Base-by-base conservation (phyloP, 768 basidiomycete genomes). In the Pluteus cervinus region DNA sequence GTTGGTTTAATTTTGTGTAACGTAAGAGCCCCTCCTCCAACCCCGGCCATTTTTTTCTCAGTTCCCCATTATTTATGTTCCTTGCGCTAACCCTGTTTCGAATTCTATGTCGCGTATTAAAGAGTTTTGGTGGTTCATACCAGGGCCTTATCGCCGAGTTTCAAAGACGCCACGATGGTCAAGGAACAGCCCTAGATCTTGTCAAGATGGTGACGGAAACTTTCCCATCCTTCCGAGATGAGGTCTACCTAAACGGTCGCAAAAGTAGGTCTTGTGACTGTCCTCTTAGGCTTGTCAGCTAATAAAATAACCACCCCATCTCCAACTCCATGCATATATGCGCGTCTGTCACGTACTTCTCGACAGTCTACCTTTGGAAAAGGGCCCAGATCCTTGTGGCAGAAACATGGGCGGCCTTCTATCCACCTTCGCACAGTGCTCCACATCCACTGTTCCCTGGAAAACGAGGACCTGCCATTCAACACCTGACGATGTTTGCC, bases 321-420 rank as follows among this genome's bases (percentile, higher is more conserved):
- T 30, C 29, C 5, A 4, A 22, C 11, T 12, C 14, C n/a, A n/a
- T n/a, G n/a, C n/a, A n/a, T n/a, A n/a, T n/a, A n/a, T n/a, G n/a
- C 15, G 14, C 22, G 17, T 29, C 7, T 21, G 20, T 38, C 26
- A 39, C 32, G 14, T 34, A 26, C 14, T 30, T 14, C 23, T 28
- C 32, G 1, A 15, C 36, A 89, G 86, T 92, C 6, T 79, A 60
- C 57, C 69, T 93, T 39, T 91, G 89, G 86, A 94, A 94, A 55
- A 79, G 90, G 23, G 81, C 89, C 1, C 90, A 94, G 47, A 94
- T 94, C 40, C 71, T 93, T 25, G 82, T 92, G 22, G 90, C 90
- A 1, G 90, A 94, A 54, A 80, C 78, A 0, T 92, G 88, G 90
- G 90, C 91, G 2, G 89, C 90, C 2, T 91, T 92, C 66, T 86